Evolutionary conservation across 768 basidiomycete species (phyloP).

Genomic region (Agrocybe praecox): DNA sequence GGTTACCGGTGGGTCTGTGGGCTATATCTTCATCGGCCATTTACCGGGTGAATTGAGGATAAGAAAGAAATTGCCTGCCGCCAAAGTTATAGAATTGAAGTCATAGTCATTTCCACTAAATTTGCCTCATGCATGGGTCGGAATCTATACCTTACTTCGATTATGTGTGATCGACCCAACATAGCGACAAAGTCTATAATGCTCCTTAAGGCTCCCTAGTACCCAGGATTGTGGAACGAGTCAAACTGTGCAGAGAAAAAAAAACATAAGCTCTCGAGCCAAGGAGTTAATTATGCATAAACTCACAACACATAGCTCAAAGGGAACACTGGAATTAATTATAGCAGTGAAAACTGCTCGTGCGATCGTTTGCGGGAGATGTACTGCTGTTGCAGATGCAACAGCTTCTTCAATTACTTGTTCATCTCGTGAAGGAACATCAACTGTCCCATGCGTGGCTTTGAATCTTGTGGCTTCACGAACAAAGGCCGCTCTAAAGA

Average conservation of each 20-base stretch:
- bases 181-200: not conserved
- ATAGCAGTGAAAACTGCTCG: slow-evolving; percentile 22
- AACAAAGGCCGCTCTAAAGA: slow-evolving; percentile 23
- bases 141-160: not conserved
- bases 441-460: slow-evolving; percentile 18
- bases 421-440: slow-evolving; percentile 24
- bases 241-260: slow-evolving; percentile 14
- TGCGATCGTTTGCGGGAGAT: slow-evolving; percentile 24
- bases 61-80: not conserved
- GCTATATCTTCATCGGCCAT: not conserved
- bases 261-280: not conserved
- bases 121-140: slow-evolving; percentile 7
- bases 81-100: not conserved
- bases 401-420: slow-evolving; percentile 25
- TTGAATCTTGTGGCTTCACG: slow-evolving; percentile 30
- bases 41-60: not conserved
- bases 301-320: slow-evolving; percentile 27
- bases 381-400: slow-evolving; percentile 13
- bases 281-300: not conserved
- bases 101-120: too few species aligned
- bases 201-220: slow-evolving; percentile 1
- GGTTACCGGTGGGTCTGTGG: not conserved
- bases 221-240: slow-evolving; percentile 15
- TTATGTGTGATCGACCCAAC: not conserved
- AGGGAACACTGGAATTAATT: slow-evolving; percentile 23